Conservation (phyloP, 768 basidiomycete genomes). For the Sarcomyxa edulis region DNA sequence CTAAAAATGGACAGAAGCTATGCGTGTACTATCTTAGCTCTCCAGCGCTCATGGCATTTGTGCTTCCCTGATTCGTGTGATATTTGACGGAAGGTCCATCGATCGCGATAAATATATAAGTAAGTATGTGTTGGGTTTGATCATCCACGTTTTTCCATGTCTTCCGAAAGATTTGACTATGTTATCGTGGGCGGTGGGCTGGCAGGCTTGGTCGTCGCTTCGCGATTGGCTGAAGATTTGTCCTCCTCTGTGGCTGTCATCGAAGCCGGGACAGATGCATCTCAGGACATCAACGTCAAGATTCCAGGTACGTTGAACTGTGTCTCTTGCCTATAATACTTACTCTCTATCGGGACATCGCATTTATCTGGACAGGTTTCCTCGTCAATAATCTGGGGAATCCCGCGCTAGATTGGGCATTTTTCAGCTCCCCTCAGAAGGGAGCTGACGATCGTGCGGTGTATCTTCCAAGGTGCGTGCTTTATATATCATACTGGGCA, state of each 20-base stretch:
- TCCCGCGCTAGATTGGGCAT: slow-evolving; percentile 1
- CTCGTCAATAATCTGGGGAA: slow-evolving; percentile 1
- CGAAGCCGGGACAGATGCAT: slow-evolving; percentile 3
- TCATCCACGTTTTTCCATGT: no score
- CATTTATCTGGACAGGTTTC: neutral
- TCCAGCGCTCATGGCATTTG: no score
- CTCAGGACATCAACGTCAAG: neutral
- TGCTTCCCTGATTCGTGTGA: no score
- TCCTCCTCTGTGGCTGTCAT: slow-evolving; percentile 2
- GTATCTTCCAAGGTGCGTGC: slow-evolving; percentile 3
- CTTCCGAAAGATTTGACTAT: no score
- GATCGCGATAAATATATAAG: no score
- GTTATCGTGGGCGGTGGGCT: no score
- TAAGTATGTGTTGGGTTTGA: no score
- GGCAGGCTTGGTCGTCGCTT: slow-evolving; percentile 5
- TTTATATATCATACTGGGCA: neutral
- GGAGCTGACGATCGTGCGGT: neutral
- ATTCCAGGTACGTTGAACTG: neutral
- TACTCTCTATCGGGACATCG: neutral
- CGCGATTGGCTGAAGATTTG: slow-evolving; percentile 4
- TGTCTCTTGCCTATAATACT: neutral
- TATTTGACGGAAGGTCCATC: no score
- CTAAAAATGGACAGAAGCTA: no score
- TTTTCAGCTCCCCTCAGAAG: neutral
- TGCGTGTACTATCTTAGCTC: no score